phyloP scores from a whole-genome alignment of 2,329 filamentous ascomycete species.

The Lomentospora prolificans region DNA sequence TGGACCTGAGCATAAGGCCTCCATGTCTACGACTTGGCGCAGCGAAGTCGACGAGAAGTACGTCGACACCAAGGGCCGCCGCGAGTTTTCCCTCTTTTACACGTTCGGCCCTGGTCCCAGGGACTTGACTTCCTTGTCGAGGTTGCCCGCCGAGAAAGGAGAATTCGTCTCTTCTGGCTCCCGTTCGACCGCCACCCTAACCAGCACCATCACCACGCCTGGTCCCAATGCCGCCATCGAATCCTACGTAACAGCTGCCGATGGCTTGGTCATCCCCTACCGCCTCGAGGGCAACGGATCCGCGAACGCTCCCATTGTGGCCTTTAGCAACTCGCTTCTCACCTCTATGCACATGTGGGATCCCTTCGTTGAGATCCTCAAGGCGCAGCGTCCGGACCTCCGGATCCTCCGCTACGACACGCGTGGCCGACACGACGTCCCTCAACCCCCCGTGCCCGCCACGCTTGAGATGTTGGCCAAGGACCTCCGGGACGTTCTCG shows the following conservation, averaged over 20 bases:
- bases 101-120: slow-evolving; percentile 67
- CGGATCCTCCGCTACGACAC: slow-evolving; percentile 69
- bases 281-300: slow-evolving; percentile 63
- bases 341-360: slow-evolving; percentile 78
- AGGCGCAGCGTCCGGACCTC: slow-evolving; percentile 49
- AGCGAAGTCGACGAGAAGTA: slow-evolving; percentile 48
- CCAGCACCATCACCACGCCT: slow-evolving; percentile 43
- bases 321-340: slow-evolving; percentile 72
- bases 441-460: slow-evolving; percentile 36
- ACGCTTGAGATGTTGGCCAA: slow-evolving; percentile 56
- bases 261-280: slow-evolving; percentile 62
- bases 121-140: slow-evolving; percentile 50
- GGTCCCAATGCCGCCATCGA: slow-evolving; percentile 41
- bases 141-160: slow-evolving; percentile 32
- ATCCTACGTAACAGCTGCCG: slow-evolving; percentile 58
- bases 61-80: slow-evolving; percentile 45
- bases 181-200: not conserved
- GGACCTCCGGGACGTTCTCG: slow-evolving; percentile 57
- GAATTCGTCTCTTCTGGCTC: slow-evolving; percentile 34
- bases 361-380: slow-evolving; percentile 54
- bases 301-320: slow-evolving; percentile 58
- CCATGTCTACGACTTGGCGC: slow-evolving; percentile 52
- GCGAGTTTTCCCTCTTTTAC: slow-evolving; percentile 65
- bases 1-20: slow-evolving; percentile 52
- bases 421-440: slow-evolving; percentile 53